Conservation (phyloP, 2,329 filamentous ascomycete species). For the Ophiocordyceps robertsii region DNA sequence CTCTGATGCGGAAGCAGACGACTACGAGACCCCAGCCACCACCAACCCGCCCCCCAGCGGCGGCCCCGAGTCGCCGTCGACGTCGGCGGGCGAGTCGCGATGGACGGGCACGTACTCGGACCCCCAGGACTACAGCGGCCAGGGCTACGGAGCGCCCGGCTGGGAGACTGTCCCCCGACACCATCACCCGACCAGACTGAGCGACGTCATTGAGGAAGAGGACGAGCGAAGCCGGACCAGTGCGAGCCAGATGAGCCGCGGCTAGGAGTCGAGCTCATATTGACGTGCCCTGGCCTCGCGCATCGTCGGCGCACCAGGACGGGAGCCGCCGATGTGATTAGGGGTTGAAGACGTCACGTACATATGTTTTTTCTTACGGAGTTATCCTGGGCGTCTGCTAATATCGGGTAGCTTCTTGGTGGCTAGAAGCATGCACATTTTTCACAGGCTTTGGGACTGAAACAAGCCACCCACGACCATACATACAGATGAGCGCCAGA, state of each 20-base stretch:
- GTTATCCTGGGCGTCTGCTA: too few relatives aligned
- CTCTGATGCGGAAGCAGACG: slow-evolving; percentile 41
- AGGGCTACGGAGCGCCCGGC: slow-evolving; percentile 51
- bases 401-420: too few relatives aligned
- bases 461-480: too few relatives aligned
- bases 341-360: too few relatives aligned
- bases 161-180: slow-evolving; percentile 72
- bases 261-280: slow-evolving; percentile 12
- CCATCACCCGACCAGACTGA: slow-evolving; percentile 77
- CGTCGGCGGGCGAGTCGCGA: slow-evolving; percentile 17
- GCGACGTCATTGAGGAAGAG: slow-evolving; percentile 78
- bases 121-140: slow-evolving; percentile 49
- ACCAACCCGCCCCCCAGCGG: slow-evolving; percentile 22
- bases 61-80: slow-evolving; percentile 16
- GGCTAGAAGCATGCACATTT: too few relatives aligned
- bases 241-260: slow-evolving; percentile 46
- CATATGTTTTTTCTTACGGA: too few relatives aligned
- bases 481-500: too few relatives aligned
- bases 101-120: slow-evolving; percentile 28
- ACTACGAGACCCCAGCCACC: slow-evolving; percentile 41
- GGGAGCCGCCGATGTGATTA: too few relatives aligned
- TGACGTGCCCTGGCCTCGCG: not conserved
- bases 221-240: slow-evolving; percentile 69
- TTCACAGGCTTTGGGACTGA: too few relatives aligned
- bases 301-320: too few relatives aligned